Conservation (phyloP, 83 land plant genomes). For the Picea engelmannii region DNA sequence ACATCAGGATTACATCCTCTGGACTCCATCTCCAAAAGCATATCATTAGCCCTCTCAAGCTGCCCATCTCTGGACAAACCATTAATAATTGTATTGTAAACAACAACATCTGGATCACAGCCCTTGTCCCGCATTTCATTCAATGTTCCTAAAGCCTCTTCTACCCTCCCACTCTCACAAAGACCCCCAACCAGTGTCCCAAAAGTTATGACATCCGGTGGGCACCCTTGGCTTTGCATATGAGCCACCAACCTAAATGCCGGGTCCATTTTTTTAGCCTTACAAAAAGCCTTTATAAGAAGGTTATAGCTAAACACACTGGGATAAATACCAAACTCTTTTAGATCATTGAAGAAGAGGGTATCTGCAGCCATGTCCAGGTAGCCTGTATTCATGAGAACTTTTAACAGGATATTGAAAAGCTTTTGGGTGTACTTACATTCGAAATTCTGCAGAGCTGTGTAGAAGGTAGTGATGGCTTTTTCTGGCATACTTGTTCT, state of each 20-base stretch:
- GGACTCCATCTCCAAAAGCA: conserved; percentile 7
- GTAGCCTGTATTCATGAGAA: not conserved
- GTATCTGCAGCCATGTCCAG: not conserved
- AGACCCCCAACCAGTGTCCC: not conserved
- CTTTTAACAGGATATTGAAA: not conserved
- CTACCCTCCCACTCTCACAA: not conserved
- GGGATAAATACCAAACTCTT: not conserved
- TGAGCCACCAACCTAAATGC: not conserved
- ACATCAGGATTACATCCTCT: conserved; percentile 18
- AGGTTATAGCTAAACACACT: not conserved
- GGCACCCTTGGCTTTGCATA: not conserved
- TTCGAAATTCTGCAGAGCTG: not conserved
- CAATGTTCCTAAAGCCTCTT: conserved; percentile 9
- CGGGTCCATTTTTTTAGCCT: not conserved
- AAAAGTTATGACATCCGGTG: not conserved
- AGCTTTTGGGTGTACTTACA: not conserved
- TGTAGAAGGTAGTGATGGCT: not conserved
- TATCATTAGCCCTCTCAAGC: not conserved
- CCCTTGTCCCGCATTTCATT: conserved; percentile 14
- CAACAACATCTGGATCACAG: conserved; percentile 18
- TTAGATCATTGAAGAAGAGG: not conserved
- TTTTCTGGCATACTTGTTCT: not conserved
- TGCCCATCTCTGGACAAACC: conserved; percentile 20
- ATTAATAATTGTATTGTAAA: conserved; percentile 11
- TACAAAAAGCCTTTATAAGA: not conserved